Evolutionary conservation across 2,329 filamentous ascomycete genomes (phyloP).

Genomic region (Cordyceps militaris): DNA sequence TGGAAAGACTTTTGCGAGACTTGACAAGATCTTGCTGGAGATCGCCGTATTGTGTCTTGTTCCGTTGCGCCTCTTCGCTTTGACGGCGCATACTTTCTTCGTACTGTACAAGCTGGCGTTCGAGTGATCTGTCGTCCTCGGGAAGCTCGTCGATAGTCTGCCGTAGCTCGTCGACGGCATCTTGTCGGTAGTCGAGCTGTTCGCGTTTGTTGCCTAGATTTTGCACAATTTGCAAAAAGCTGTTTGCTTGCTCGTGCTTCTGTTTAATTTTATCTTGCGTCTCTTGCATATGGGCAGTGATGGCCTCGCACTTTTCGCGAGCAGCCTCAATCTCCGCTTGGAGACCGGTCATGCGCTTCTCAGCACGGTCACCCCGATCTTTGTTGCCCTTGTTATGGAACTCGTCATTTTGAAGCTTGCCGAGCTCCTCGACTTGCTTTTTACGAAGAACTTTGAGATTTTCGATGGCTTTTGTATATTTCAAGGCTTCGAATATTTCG

Average conservation of each 20-base stretch:
- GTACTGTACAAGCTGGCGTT: constrained; percentile 67
- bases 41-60: constrained; percentile 57
- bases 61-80: constrained; percentile 53
- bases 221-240: constrained; percentile 67
- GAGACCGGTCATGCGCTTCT: constrained; percentile 59
- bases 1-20: constrained; percentile 40
- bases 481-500: constrained; percentile 93
- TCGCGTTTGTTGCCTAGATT: constrained; percentile 70
- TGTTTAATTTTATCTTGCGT: constrained; percentile 52
- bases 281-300: constrained; percentile 55
- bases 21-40: constrained; percentile 46
- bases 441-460: constrained; percentile 86
- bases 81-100: constrained; percentile 65
- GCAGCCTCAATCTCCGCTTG: constrained; percentile 58
- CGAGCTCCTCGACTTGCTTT: constrained; percentile 69
- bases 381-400: constrained; percentile 76
- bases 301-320: constrained; percentile 49
- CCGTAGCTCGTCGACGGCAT: constrained; percentile 63
- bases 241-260: constrained; percentile 65
- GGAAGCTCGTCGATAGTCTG: constrained; percentile 67
- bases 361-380: constrained; percentile 67
- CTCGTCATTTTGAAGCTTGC: constrained; percentile 66
- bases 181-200: constrained; percentile 62
- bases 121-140: constrained; percentile 71
- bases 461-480: constrained; percentile 95